Evolutionary conservation across 2,329 filamentous ascomycete species (phyloP), one percentile per base, ranked within the genome.

Genomic region (Exophiala spinifera): DNA sequence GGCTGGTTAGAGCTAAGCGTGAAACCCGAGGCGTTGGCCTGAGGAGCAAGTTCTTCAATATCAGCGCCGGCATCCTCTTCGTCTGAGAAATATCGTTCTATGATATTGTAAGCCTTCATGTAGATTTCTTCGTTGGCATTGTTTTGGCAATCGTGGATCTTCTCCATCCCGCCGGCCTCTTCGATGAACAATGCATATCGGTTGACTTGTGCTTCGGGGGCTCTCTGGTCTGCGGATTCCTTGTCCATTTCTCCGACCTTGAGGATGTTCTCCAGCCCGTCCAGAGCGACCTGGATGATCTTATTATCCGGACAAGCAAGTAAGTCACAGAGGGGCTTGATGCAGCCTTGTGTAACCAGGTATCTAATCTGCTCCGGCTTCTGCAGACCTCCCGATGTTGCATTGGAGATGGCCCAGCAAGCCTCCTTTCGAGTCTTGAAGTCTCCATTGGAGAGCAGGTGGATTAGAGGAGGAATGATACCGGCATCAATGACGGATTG

Each of bases 51-150:
- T 67, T 95, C 89, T 59, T 91, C 89, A 64, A 91, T 91, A 66
- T 91, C 91, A 60, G 74, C 79, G 44, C 76, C 83, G 60, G 81
- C 82, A 70, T 95, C 94, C 52, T 97, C 94, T 64, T 99, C 94
- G 68, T 99, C 94, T 0, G 91, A 96, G 79, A 99, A 99, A 83
- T 99, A 99, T 80, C 96, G 96, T 82, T 99, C 94, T 64, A 99
- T 99, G 75, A 99, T 99, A 82, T 95, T 97, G 82, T 97, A 99
- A 0, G 94, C 94, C 85, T 99, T 99, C 92, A 99, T 97, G 82
- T 99, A 99, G 66, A 99, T 99, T 77, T 99, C 94, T 77, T 99
- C 94, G 76, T 99, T 99, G 79, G 92, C 92, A 68, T 99, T 99
- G 79, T 95, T 96, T 80, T 99, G 94, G 83, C 94, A 97, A 66